phyloP scores from a whole-genome alignment of 1,284 basidiomycete genomes.

The Puccinia horiana region DNA sequence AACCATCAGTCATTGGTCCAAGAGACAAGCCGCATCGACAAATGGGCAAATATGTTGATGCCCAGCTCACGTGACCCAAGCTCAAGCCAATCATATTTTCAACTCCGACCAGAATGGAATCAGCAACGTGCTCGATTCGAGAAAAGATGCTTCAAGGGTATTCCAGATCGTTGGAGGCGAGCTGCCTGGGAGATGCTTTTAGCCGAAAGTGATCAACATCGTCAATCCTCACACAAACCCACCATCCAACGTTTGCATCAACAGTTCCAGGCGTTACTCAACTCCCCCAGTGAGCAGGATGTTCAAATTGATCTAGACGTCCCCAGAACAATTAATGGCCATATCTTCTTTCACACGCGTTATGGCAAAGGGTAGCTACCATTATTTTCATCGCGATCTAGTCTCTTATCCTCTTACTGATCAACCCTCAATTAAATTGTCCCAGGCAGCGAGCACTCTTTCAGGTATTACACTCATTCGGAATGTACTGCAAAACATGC shows the following conservation, averaged over 20 bases:
- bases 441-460: conserved; percentile 85
- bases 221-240: conserved; percentile 26
- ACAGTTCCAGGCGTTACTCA: conserved; percentile 62
- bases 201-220: conserved; percentile 51
- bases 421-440: conserved; percentile 29
- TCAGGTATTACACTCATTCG: conserved; percentile 89
- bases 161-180: conserved; percentile 91
- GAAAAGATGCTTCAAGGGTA: conserved; percentile 84
- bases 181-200: conserved; percentile 84
- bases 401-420: neutral
- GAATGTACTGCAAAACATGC: conserved; percentile 77
- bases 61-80: conserved; percentile 64
- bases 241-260: conserved; percentile 57
- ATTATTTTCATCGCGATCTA: neutral
- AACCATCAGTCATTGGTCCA: conserved; percentile 59
- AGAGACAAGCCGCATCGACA: conserved; percentile 72
- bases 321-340: conserved; percentile 90
- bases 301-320: conserved; percentile 98
- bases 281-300: conserved; percentile 62
- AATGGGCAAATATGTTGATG: conserved; percentile 82
- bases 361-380: conserved; percentile 80
- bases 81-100: conserved; percentile 75
- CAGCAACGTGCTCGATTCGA: conserved; percentile 61
- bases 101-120: conserved; percentile 67
- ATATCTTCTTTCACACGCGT: conserved; percentile 89